These are phyloP conservation scores for Pleurostoma richardsiae DNA, from an alignment of 2,329 filamentous ascomycete genomes.

Conservation along the genomic window DNA sequence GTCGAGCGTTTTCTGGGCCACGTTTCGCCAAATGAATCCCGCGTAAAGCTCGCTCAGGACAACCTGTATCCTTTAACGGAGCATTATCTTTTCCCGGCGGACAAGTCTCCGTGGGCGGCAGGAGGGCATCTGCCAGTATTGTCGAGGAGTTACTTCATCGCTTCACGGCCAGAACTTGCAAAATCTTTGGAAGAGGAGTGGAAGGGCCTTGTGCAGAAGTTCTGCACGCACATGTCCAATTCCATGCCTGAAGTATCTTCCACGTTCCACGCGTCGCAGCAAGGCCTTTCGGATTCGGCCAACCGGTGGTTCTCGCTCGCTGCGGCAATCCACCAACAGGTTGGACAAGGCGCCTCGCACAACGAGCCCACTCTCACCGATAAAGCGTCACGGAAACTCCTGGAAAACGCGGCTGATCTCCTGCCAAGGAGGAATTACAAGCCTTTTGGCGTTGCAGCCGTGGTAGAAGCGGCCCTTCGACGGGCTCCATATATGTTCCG, in stretches of 20 bases:
- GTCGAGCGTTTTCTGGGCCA: slow-evolving; percentile 46
- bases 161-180: slow-evolving; percentile 31
- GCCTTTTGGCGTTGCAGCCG: slow-evolving; percentile 48
- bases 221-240: slow-evolving; percentile 64
- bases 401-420: slow-evolving; percentile 31
- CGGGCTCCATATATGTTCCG: slow-evolving; percentile 36
- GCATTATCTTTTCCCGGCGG: slow-evolving; percentile 46
- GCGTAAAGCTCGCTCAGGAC: slow-evolving; percentile 37
- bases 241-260: slow-evolving; percentile 80
- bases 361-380: slow-evolving; percentile 15
- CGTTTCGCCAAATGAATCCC: slow-evolving; percentile 38
- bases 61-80: slow-evolving; percentile 50
- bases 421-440: slow-evolving; percentile 49
- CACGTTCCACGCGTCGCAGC: slow-evolving; percentile 69
- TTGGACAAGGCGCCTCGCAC: slow-evolving; percentile 16
- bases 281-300: slow-evolving; percentile 59
- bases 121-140: slow-evolving; percentile 29
- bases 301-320: slow-evolving; percentile 62
- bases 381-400: slow-evolving; percentile 23
- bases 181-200: slow-evolving; percentile 53
- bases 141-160: slow-evolving; percentile 41
- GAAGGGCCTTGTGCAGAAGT: slow-evolving; percentile 51
- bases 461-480: slow-evolving; percentile 35
- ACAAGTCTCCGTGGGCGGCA: slow-evolving; percentile 29
- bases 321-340: slow-evolving; percentile 31